Conservation (phyloP, 306 rosid species). For the Begonia masoniana region DNA sequence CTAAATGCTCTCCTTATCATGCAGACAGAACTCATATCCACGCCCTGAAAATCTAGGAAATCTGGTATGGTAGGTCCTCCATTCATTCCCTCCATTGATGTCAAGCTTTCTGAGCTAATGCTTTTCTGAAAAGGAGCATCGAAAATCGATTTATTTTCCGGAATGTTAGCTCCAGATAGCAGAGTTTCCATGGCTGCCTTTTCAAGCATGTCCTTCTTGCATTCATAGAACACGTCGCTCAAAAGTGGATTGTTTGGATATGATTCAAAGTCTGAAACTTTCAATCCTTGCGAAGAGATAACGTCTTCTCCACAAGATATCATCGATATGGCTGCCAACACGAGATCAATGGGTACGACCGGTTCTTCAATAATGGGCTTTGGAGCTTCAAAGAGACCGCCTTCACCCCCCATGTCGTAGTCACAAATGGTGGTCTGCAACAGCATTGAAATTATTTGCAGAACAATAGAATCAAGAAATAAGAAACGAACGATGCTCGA, state of each 20-base stretch:
- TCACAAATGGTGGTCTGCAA: slow-evolving; percentile 33
- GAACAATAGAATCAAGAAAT: neutral
- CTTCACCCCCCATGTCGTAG: slow-evolving; percentile 79
- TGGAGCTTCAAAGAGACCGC: slow-evolving; percentile 93
- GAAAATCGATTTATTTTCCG: slow-evolving; percentile 38
- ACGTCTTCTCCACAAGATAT: slow-evolving; percentile 73
- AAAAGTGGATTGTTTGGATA: slow-evolving; percentile 75
- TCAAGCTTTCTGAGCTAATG: slow-evolving; percentile 53
- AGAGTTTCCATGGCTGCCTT: slow-evolving; percentile 48
- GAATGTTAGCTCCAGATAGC: slow-evolving; percentile 38
- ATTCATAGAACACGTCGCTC: slow-evolving; percentile 67
- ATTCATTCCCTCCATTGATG: slow-evolving; percentile 71
- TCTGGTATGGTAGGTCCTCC: slow-evolving; percentile 44
- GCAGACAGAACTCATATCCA: slow-evolving; percentile 54
- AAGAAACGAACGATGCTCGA: neutral
- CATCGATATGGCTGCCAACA: slow-evolving; percentile 65
- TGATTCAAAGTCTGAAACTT: slow-evolving; percentile 60
- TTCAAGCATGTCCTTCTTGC: slow-evolving; percentile 62
- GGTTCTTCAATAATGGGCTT: slow-evolving; percentile 65
- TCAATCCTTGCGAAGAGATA: slow-evolving; percentile 44
- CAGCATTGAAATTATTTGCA: neutral
- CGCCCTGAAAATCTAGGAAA: slow-evolving; percentile 52
- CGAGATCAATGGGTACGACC: slow-evolving; percentile 39
- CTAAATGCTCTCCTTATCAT: slow-evolving; percentile 85
- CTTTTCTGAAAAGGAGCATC: slow-evolving; percentile 52